Base-by-base conservation (phyloP, 345 rosid genomes). In the Citrus reticulata region DNA sequence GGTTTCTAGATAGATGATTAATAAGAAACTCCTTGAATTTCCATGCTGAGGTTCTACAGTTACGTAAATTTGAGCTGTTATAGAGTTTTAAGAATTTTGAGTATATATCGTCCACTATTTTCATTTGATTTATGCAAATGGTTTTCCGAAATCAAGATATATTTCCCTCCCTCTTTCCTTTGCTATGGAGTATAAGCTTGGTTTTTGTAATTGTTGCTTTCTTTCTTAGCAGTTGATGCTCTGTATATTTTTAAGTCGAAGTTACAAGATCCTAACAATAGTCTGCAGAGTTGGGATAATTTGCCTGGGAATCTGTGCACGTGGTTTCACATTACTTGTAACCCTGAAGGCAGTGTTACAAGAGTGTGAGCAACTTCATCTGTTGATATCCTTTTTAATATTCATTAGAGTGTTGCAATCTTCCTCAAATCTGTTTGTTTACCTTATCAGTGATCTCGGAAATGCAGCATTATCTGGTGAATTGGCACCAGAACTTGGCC, bases 291-390 rank as follows among this genome's bases (percentile, higher is more conserved):
- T 75, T 86, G 88, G 88, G 86, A 86, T 74, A 81, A 78, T 51
- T 77, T 80, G 10, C 85, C 81, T 70, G 82, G 71, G 22, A 86
- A 74, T 68, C 86, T 86, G 5, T 86, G 88, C 70, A 83, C 86
- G 6, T 86, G 88, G 88, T 86, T 86, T 81, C 88, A 86, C 68
- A 79, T 86, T 51, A 86, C 88, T 22, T 83, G 88, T 66, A 79
- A 83, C 82, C 74, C 81, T 57, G 86, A 83, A 51, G 83, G 77
- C 80, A 86, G 88, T 67, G 88, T 86, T 39, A 77, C 61, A 59
- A 79, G 88, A 83, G 83, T 86, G 88, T 86, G 77, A 83, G 84
- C 65, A 25, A 58, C 67, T 54, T 32, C 9, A 17, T 79, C 6
- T 32, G 39, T 51, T 42, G 24, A 29, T 13, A 6, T 37, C 11